Percentiles rank a stretch among this genome's conserved stretches.
Conservation (phyloP, 1,139 yeast species). For the Kazachstania sp. region DNA sequence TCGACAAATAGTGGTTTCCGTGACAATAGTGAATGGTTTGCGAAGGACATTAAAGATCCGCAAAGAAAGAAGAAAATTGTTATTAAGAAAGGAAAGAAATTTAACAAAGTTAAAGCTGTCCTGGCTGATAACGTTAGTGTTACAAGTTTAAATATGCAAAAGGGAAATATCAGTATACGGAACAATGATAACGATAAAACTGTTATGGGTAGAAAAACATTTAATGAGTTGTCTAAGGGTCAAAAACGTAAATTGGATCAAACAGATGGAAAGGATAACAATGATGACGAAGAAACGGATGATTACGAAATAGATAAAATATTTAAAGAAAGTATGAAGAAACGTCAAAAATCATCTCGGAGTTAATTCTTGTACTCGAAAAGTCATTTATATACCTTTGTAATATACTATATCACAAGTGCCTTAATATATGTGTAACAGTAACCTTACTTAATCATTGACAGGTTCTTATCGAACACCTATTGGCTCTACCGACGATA, state of each 20-base stretch:
- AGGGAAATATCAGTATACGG: not conserved
- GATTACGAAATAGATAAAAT: constrained; percentile 12
- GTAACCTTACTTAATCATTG: too few species aligned
- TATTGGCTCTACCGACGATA: too few species aligned
- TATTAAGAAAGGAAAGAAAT: not conserved
- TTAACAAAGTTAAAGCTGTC: not conserved
- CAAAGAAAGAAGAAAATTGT: not conserved
- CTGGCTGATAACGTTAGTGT: constrained; percentile 5
- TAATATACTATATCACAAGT: too few species aligned
- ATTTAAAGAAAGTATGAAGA: constrained; percentile 10
- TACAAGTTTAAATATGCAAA: constrained; percentile 2
- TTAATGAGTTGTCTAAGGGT: not conserved
- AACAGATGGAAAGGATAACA: not conserved
- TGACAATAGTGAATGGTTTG: constrained; percentile 10
- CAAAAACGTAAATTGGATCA: not conserved
- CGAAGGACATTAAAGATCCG: not conserved
- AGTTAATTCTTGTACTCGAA: not conserved
- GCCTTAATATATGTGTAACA: too few species aligned
- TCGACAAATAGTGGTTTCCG: constrained; percentile 2
- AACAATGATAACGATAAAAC: not conserved
- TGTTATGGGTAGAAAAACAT: not conserved
- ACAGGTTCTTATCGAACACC: too few species aligned
- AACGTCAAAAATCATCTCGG: not conserved
- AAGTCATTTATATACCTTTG: too few species aligned
- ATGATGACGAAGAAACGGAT: not conserved